A percentile compares a stretch with the other conserved stretches of the same genome.
These are phyloP conservation scores for Hericium erinaceus DNA, from an alignment of 768 basidiomycete species.

Conservation along the genomic window DNA sequence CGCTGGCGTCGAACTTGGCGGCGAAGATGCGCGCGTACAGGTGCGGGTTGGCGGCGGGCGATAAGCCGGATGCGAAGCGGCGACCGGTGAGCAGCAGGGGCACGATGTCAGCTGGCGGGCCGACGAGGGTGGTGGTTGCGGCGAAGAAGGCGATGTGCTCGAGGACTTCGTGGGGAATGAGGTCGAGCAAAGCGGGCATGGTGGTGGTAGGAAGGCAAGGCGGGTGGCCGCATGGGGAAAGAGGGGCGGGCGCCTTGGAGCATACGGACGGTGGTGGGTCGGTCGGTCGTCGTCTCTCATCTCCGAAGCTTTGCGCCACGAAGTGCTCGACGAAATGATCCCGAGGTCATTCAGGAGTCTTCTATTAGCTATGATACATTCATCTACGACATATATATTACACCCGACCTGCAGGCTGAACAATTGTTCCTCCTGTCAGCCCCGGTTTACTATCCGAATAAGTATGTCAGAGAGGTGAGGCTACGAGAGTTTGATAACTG, in stretches of 20 bases:
- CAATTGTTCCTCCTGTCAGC: no score
- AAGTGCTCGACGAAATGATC: no score
- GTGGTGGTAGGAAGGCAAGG: conserved; percentile 6
- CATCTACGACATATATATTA: no score
- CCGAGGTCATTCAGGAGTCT: no score
- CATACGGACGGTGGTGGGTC: background rate
- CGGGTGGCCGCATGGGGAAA: background rate
- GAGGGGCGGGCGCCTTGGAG: background rate
- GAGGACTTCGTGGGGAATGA: conserved; percentile 68
- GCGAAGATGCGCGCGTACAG: conserved; percentile 67
- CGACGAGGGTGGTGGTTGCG: conserved; percentile 35
- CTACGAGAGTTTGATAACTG: no score
- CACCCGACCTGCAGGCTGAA: no score
- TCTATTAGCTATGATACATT: no score
- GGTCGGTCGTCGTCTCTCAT: background rate
- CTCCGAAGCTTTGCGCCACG: no score
- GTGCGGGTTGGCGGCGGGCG: conserved; percentile 45
- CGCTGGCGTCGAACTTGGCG: conserved; percentile 53
- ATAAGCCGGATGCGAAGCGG: conserved; percentile 39
- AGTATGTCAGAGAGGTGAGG: no score
- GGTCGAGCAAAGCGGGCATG: conserved; percentile 27
- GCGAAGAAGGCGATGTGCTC: conserved; percentile 68
- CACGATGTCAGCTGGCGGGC: conserved; percentile 53
- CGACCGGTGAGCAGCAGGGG: conserved; percentile 46
- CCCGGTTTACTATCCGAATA: no score